Base-by-base conservation (phyloP, 2,329 filamentous ascomycete species). In the Microdochium nivale region DNA sequence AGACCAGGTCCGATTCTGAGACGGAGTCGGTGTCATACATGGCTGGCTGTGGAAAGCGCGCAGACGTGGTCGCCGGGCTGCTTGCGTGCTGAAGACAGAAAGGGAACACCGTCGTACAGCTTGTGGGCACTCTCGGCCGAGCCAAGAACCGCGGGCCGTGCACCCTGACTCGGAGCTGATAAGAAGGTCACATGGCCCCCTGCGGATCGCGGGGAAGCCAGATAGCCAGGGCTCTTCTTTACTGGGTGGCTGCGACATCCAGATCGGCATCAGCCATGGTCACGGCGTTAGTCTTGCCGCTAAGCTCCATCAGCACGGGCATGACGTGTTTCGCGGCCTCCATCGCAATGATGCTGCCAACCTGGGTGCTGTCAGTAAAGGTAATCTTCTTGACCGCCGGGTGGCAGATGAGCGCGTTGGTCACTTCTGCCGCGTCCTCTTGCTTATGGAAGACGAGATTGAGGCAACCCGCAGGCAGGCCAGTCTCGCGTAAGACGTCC, bases 271-370 rank as follows among this genome's bases (percentile, higher is more conserved):
- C 74, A 32, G 67, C 62, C 7, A 72, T 63, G 0, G 77, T 68
- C 4, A 78, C 60, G 2, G 69, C 64, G 2, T 66, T 66, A 2
- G 65, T 67, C 56, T 77, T 77, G 25, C 75, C 75, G 9, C 75
- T 75, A 2, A 77, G 67, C 57, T 78, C 75, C 48, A 78, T 60
- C 9, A 75, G 60, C 2, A 70, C 61, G 1, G 72, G 73, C 59
- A 75, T 77, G n/a, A 77, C 59, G 47, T 68, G 54, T 47, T 62
- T 62, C 2, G 66, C 70, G 1, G 70, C 67, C 11, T 60, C 58
- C 1, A 56, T 56, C 2, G 67, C 69, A 37, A 77, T 67, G 9
- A 67, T 66, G n/a, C 65, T 56, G 1, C 74, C 74, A 1, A 76
- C 70, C 2, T 55, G 53, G 2, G 69, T 67, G n/a, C 64, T 69